A percentile compares a stretch with the other conserved stretches of the same genome.
These are phyloP conservation scores for Amanita jacksonii DNA, from an alignment of 768 basidiomycete species.

Conservation along the genomic window DNA sequence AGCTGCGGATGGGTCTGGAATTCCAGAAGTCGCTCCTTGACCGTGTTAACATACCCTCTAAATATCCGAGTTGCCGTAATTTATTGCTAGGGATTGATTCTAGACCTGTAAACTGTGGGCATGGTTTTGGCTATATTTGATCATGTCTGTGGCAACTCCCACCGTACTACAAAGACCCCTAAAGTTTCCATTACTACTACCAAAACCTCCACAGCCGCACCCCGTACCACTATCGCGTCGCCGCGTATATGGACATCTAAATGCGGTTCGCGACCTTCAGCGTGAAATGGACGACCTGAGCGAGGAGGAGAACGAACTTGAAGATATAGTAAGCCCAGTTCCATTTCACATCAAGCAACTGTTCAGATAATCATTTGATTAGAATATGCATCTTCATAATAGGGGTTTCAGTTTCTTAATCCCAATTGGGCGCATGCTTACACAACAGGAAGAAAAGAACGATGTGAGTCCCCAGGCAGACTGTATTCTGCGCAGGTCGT, in stretches of 20 bases:
- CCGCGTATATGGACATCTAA: slow-evolving; percentile 47
- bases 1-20: slow-evolving; percentile 11
- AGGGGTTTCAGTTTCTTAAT: slow-evolving; percentile 61
- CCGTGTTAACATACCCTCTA: background rate
- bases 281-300: slow-evolving; percentile 78
- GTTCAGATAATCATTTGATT: background rate
- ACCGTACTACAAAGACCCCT: slow-evolving; percentile 62
- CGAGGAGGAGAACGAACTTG: slow-evolving; percentile 77
- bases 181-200: slow-evolving; percentile 56
- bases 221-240: slow-evolving; percentile 48
- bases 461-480: slow-evolving; percentile 38
- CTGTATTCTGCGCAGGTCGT: background rate
- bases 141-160: slow-evolving; percentile 48
- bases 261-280: slow-evolving; percentile 55
- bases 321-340: slow-evolving; percentile 47
- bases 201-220: slow-evolving; percentile 55
- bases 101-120: too few species aligned
- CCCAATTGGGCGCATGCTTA: slow-evolving; percentile 64
- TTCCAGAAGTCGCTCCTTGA: background rate
- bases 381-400: slow-evolving; percentile 54
- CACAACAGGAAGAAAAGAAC: slow-evolving; percentile 77
- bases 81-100: too few species aligned
- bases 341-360: slow-evolving; percentile 3
- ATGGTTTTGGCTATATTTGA: background rate
- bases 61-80: too few species aligned